phyloP scores from a whole-genome alignment of 129 eudicot genomes.

The Chrysanthemum seticuspe region DNA sequence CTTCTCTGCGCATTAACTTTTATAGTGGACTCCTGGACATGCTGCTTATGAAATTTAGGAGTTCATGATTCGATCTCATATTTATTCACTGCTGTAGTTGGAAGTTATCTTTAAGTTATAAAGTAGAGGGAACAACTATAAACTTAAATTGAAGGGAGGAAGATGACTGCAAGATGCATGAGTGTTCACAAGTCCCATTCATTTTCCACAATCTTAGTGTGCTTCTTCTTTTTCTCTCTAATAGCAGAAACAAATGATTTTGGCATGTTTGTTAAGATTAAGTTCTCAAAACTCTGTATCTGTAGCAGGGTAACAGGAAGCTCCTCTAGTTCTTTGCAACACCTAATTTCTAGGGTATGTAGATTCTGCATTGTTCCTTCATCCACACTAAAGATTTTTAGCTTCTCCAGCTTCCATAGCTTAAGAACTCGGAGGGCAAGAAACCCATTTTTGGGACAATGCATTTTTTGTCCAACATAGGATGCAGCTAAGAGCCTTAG shows the following conservation, averaged over 20 bases:
- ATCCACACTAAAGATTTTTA: neutral
- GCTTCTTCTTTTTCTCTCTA: constrained; percentile 16
- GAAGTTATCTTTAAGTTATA: neutral
- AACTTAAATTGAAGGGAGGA: neutral
- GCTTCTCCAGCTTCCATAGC: constrained; percentile 32
- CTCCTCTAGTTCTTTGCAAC: constrained; percentile 16
- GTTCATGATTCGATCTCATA: neutral
- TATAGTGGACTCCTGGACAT: neutral
- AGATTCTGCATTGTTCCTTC: constrained; percentile 32
- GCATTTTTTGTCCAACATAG: constrained; percentile 30
- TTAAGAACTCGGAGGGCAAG: constrained; percentile 28
- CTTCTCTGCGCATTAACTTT: neutral
- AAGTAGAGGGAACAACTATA: neutral
- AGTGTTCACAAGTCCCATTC: neutral
- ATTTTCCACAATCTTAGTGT: constrained; percentile 21
- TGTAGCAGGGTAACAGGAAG: constrained; percentile 24
- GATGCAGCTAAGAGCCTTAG: constrained; percentile 37
- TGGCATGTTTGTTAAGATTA: constrained; percentile 37
- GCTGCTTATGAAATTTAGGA: neutral
- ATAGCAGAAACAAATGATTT: constrained; percentile 20
- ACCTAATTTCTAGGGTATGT: constrained; percentile 28
- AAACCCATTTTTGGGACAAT: constrained; percentile 31
- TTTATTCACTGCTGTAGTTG: no score
- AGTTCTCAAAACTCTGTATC: constrained; percentile 18
- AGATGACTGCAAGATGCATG: neutral